Conservation (phyloP, 139 green algal species). For the Micractinium conductrix region DNA sequence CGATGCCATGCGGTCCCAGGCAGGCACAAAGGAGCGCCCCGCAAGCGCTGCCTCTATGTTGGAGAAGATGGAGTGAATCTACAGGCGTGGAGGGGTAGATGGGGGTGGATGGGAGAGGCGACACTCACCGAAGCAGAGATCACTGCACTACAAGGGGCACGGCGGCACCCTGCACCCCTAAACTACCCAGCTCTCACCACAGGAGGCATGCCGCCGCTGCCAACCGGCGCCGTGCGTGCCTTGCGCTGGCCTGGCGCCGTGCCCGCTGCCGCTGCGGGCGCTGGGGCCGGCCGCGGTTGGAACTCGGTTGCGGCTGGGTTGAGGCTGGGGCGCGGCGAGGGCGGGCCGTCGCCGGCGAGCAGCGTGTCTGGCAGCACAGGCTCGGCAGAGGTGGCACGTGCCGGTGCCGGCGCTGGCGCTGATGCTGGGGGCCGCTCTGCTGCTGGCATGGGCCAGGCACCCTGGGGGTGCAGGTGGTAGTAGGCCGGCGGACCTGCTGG, state of each 20-base stretch:
- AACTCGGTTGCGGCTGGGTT: background rate
- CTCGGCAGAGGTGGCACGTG: too few relatives aligned
- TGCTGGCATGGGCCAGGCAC: background rate
- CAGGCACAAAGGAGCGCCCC: slow-evolving; percentile 18
- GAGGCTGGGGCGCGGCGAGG: background rate
- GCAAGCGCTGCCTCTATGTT: slow-evolving; percentile 17
- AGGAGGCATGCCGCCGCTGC: background rate
- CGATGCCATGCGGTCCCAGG: background rate
- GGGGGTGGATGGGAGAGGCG: background rate
- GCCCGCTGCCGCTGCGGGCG: background rate
- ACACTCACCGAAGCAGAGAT: background rate
- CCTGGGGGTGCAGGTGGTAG: background rate
- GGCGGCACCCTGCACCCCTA: background rate
- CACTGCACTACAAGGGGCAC: background rate
- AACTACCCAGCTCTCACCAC: background rate
- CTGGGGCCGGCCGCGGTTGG: background rate
- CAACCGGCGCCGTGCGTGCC: too few relatives aligned
- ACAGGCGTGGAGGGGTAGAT: background rate
- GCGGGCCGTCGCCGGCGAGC: background rate
- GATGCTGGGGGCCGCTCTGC: background rate
- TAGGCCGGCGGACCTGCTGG: background rate
- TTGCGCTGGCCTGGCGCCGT: too few relatives aligned
- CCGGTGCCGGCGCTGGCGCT: background rate
- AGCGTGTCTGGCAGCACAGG: background rate
- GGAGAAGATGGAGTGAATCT: slow-evolving; percentile 9